Conservation (phyloP, 768 basidiomycete genomes). For the Hygrophoropsis aurantiaca region DNA sequence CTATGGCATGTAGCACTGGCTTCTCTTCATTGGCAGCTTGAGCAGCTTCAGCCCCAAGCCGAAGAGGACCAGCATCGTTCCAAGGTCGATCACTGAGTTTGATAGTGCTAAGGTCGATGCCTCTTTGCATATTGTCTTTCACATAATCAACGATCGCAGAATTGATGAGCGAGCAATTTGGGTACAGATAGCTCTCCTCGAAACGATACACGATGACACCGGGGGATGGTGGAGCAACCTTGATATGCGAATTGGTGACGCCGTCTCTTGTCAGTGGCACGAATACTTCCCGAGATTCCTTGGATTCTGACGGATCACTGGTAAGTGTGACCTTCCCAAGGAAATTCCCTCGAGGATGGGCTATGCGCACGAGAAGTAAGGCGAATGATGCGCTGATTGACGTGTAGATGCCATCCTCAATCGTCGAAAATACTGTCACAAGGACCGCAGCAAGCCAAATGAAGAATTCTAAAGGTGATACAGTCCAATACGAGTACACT, state of each 20-base stretch:
- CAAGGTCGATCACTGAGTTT: slow-evolving; percentile 77
- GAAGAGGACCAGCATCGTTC: slow-evolving; percentile 86
- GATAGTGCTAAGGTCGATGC: slow-evolving; percentile 67
- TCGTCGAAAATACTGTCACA: slow-evolving; percentile 88
- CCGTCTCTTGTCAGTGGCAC: slow-evolving; percentile 67
- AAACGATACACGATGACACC: slow-evolving; percentile 91
- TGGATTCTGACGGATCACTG: slow-evolving; percentile 33
- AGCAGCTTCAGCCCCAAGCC: slow-evolving; percentile 45
- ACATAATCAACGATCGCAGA: slow-evolving; percentile 78
- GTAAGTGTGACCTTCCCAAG: slow-evolving; percentile 78
- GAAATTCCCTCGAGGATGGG: slow-evolving; percentile 87
- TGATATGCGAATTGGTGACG: slow-evolving; percentile 66
- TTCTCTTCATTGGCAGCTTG: slow-evolving; percentile 50
- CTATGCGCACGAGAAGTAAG: slow-evolving; percentile 82
- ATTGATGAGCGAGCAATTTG: slow-evolving; percentile 72
- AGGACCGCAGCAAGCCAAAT: slow-evolving; percentile 88
- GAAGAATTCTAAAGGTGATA: slow-evolving; percentile 88
- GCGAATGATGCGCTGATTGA: slow-evolving; percentile 79
- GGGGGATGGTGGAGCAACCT: slow-evolving; percentile 75
- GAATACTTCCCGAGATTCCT: slow-evolving; percentile 70
- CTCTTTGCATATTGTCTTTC: slow-evolving; percentile 72
- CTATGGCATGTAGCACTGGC: slow-evolving; percentile 79
- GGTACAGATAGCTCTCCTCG: slow-evolving; percentile 88
- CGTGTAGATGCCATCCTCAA: slow-evolving; percentile 91
- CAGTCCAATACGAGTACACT: slow-evolving; percentile 89